phyloP scores from a whole-genome alignment of 345 rosid species.

The Brassica carinata region DNA sequence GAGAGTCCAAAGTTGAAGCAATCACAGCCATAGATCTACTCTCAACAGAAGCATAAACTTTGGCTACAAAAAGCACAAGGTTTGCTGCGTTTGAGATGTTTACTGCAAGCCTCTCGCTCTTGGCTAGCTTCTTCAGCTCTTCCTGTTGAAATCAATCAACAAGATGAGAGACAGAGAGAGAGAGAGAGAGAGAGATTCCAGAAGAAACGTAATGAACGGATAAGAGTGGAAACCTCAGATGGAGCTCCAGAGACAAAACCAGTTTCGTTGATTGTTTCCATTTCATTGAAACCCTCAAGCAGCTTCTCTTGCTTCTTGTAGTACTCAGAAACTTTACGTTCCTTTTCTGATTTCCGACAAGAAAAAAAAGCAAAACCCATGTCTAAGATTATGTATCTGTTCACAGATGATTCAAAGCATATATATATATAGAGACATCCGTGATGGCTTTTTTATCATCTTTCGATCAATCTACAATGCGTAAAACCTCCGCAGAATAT shows the following conservation, averaged over 20 bases:
- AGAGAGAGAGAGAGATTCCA: not conserved
- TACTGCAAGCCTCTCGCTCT: slow-evolving; percentile 64
- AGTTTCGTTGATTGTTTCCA: slow-evolving; percentile 64
- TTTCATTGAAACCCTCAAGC: slow-evolving; percentile 70
- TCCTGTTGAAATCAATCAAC: slow-evolving; percentile 48
- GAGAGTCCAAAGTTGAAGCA: slow-evolving; percentile 85
- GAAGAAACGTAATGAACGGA: not conserved
- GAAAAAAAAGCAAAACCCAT: slow-evolving; percentile 7
- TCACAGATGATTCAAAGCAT: slow-evolving; percentile 5
- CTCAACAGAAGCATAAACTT: slow-evolving; percentile 70
- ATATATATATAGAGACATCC: not conserved
- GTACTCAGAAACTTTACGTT: slow-evolving; percentile 70
- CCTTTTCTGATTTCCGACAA: slow-evolving; percentile 49
- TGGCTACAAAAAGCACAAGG: slow-evolving; percentile 68
- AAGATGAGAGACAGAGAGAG: not conserved
- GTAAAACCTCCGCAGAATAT: slow-evolving; percentile 21
- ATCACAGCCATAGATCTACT: slow-evolving; percentile 81
- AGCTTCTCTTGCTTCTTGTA: slow-evolving; percentile 83
- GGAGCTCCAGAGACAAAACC: slow-evolving; percentile 54
- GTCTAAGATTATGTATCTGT: slow-evolving; percentile 4
- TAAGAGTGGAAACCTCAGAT: slow-evolving; percentile 53
- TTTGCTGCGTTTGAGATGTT: slow-evolving; percentile 62
- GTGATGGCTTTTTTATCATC: slow-evolving; percentile 14
- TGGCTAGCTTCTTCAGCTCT: slow-evolving; percentile 69
- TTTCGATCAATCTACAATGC: slow-evolving; percentile 12